Base-by-base conservation (phyloP, 148 eudicot species). In the Chenopodium berlandieri region DNA sequence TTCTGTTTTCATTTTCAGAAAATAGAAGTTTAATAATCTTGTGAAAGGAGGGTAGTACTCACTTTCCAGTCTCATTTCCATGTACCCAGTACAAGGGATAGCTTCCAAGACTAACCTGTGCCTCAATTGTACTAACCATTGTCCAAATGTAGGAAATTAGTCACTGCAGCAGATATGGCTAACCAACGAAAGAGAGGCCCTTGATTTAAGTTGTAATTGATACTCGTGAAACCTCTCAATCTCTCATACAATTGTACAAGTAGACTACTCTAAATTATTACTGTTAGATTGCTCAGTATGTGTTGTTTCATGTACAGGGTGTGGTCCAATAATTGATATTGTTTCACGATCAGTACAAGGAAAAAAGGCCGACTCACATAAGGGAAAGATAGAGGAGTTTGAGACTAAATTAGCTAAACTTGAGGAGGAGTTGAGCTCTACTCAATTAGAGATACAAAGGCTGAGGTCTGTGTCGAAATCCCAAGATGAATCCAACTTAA, bases 311-410 rank as follows among this genome's bases (percentile, higher is more conserved):
- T 23, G 66, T 78, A 64, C 70, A 78, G 85, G 78, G 14, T 82
- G 67, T 0, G 85, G 85, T 83, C 82, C 85, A 65, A 75, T 83
- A 23, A 73, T 83, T 50, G 85, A 83, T 37, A 73, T 83, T 32
- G 82, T 83, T 73, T 64, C 74, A 5, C 66, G 64, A 22, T 83
- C 85, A 20, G 65, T 78, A 56, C 81, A 78, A 52, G 78, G 73
- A 12, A 17, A 19, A 11, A 78, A 78, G 82, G 46, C n/a, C 0
- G 78, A 78, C 17, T 64, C 85, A 50, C 46, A 64, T 22, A 78
- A 72, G 78, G 81, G 64, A 50, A 83, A 82, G 34, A 50, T 82
- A 31, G 56, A 78, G 17, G 85, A 78, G 19, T 19, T 82, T 40
- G 85, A 82, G 66, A 5, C 76, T 47, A 78, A 54, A 78, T 62